Evolutionary conservation across 805 yeast species (phyloP).

Genomic region (Zygoascus biomembranicola): DNA sequence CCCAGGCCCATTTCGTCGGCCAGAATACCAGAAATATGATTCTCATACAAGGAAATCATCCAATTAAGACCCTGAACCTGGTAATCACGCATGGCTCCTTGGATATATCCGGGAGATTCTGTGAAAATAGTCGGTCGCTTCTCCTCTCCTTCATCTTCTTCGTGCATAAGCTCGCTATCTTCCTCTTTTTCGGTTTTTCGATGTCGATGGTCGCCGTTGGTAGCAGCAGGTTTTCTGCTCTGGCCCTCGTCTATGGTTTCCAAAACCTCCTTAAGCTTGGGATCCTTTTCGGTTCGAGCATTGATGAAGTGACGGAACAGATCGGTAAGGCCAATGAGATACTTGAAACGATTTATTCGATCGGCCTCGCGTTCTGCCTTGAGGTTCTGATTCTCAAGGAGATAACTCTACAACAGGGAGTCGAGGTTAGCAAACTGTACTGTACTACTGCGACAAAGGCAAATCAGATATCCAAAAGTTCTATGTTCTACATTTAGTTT

Average conservation of each 20-base stretch:
- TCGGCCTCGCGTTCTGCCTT: constrained; percentile 13
- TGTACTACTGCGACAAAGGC: too few relatives aligned
- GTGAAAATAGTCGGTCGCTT: constrained; percentile 61
- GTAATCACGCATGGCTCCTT: constrained; percentile 77
- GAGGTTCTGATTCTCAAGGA: constrained; percentile 24
- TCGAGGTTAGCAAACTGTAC: too few relatives aligned
- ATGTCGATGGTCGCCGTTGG: constrained; percentile 39
- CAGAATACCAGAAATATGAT: constrained; percentile 80
- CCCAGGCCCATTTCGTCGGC: constrained; percentile 99
- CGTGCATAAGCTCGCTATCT: constrained; percentile 82
- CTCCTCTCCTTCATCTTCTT: constrained; percentile 54
- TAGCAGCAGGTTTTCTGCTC: constrained; percentile 13
- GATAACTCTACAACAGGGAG: constrained; percentile 12
- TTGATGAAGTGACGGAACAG: constrained; percentile 84
- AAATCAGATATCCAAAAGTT: too few relatives aligned
- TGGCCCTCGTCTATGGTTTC: constrained; percentile 18
- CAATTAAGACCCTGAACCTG: constrained; percentile 94
- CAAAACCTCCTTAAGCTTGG: constrained; percentile 38
- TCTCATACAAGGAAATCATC: constrained; percentile 83
- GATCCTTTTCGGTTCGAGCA: constrained; percentile 70
- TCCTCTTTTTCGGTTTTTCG: constrained; percentile 93
- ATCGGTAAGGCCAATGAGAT: constrained; percentile 74
- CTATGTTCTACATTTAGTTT: too few relatives aligned
- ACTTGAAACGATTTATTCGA: constrained; percentile 53
- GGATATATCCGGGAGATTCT: constrained; percentile 71